phyloP scores from a whole-genome alignment of 1,139 yeast species.

The Debaryomycetaceae sp. region DNA sequence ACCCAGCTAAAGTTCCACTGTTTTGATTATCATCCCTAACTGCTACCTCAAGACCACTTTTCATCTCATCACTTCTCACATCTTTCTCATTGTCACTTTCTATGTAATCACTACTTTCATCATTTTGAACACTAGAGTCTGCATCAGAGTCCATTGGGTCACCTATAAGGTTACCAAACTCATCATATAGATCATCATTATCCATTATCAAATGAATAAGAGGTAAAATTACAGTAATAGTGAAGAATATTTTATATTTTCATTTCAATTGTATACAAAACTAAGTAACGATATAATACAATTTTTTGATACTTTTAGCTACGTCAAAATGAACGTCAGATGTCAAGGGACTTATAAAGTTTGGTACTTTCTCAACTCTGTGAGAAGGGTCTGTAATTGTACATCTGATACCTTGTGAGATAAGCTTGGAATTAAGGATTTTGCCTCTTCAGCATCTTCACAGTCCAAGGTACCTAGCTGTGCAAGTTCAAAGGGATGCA shows the following conservation, averaged over 20 bases:
- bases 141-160: constrained; percentile 46
- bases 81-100: constrained; percentile 12
- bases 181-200: constrained; percentile 66
- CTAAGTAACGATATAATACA: not conserved
- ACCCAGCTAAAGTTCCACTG: constrained; percentile 9
- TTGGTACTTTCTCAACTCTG: constrained; percentile 72
- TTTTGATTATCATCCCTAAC: constrained; percentile 29
- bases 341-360: constrained; percentile 29
- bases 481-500: constrained; percentile 95
- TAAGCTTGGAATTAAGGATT: constrained; percentile 87
- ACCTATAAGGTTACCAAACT: constrained; percentile 76
- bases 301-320: constrained; percentile 4
- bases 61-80: constrained; percentile 10
- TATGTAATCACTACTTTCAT: not conserved
- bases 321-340: constrained; percentile 1
- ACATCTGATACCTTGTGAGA: constrained; percentile 77
- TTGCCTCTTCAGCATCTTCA: constrained; percentile 97
- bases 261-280: not conserved
- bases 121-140: constrained; percentile 22
- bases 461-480: constrained; percentile 92
- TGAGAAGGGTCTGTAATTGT: constrained; percentile 81
- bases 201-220: constrained; percentile 12
- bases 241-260: no score
- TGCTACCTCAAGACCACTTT: constrained; percentile 9
- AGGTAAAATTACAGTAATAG: not conserved